Evolutionary conservation across 148 eudicot species (phyloP).

Genomic region (Cornus controversa): DNA sequence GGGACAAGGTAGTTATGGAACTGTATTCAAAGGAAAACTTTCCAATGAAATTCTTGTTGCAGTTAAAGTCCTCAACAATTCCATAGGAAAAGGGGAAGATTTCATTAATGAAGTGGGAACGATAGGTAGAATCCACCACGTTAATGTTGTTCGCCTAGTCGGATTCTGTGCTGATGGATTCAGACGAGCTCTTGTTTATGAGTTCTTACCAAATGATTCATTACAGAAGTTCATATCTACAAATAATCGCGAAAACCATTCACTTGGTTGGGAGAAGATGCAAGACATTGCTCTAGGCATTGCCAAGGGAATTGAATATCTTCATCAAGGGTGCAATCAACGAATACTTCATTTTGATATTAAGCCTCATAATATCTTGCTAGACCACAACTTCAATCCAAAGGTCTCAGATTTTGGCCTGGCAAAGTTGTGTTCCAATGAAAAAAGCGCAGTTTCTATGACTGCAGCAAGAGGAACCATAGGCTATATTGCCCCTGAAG

Average conservation of each 20-base stretch:
- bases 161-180: conserved; percentile 8
- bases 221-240: not conserved
- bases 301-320: conserved; percentile 32
- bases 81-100: not conserved
- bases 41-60: conserved; percentile 30
- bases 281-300: conserved; percentile 23
- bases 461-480: conserved; percentile 15
- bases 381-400: conserved; percentile 26
- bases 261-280: conserved; percentile 35
- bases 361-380: conserved; percentile 30
- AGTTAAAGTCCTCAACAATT: conserved; percentile 18
- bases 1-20: not conserved
- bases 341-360: conserved; percentile 33
- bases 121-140: not conserved
- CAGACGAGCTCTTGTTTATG: too few species aligned
- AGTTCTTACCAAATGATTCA: not conserved
- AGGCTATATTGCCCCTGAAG: conserved; percentile 28
- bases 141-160: conserved; percentile 2
- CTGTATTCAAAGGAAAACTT: conserved; percentile 20
- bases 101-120: not conserved
- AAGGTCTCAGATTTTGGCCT: conserved; percentile 30
- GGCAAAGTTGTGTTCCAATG: conserved; percentile 1
- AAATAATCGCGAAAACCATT: not conserved
- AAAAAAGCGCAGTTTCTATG: conserved; percentile 23
- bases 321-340: conserved; percentile 29